Percentiles rank a stretch among this genome's conserved stretches.
Conservation (phyloP, 2,329 filamentous ascomycete species). For the Curvularia eragrostidis region DNA sequence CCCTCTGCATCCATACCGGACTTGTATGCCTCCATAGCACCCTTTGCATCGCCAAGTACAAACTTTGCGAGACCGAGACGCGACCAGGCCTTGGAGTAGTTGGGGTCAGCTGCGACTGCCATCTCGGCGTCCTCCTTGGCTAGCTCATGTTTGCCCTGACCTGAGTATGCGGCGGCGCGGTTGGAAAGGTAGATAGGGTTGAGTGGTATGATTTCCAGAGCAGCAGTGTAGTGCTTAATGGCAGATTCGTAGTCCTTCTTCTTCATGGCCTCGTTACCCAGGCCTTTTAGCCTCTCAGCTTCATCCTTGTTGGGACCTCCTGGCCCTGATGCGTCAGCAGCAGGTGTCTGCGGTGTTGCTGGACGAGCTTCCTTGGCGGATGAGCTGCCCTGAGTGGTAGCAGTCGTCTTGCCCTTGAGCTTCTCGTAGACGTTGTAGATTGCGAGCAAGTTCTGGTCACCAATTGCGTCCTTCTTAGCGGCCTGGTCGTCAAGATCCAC, state of each 20-base stretch:
- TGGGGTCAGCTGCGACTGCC: slow-evolving; percentile 84
- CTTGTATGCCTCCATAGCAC: slow-evolving; percentile 92
- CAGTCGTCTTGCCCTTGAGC: slow-evolving; percentile 71
- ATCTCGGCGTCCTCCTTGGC: slow-evolving; percentile 89
- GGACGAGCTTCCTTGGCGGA: slow-evolving; percentile 52
- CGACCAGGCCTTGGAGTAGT: slow-evolving; percentile 97
- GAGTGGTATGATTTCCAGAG: slow-evolving; percentile 77
- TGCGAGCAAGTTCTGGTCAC: slow-evolving; percentile 83
- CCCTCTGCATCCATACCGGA: slow-evolving; percentile 94
- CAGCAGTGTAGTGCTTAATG: slow-evolving; percentile 87
- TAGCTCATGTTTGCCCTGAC: slow-evolving; percentile 80
- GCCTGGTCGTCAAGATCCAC: slow-evolving; percentile 81
- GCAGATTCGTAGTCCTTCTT: slow-evolving; percentile 86
- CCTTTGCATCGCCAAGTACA: slow-evolving; percentile 87
- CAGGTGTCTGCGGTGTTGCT: slow-evolving; percentile 48
- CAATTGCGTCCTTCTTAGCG: slow-evolving; percentile 77
- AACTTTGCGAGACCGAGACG: slow-evolving; percentile 89
- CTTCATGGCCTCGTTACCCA: slow-evolving; percentile 94
- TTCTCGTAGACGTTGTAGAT: slow-evolving; percentile 98
- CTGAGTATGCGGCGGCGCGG: slow-evolving; percentile 91
- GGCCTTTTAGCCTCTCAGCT: slow-evolving; percentile 85
- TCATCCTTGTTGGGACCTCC: slow-evolving; percentile 70
- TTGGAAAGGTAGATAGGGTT: slow-evolving; percentile 99
- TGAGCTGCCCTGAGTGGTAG: slow-evolving; percentile 53
- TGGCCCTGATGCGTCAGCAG: slow-evolving; percentile 42